Evolutionary conservation across 331 rosid genomes (phyloP), one percentile per base, ranked within the genome.

Genomic region (Arachis monticola): DNA sequence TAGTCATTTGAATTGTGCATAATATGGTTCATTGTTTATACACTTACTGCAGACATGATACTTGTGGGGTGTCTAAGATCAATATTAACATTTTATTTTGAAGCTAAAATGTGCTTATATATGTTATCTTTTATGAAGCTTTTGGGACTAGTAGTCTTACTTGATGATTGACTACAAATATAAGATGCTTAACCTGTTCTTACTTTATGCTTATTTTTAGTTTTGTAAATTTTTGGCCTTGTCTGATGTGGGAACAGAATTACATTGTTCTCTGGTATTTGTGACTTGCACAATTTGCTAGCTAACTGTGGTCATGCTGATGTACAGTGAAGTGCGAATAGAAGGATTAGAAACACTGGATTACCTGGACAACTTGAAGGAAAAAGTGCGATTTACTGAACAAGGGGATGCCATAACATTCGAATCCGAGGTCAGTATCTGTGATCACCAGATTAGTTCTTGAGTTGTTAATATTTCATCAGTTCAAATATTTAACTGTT

Each of bases 261-360:
- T 67, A 48, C 69, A 60, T 60, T 82, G 31, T 38, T 30, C 22
- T 17, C 46, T 63, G 13, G 22, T 53, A 60, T 48, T 53, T 50
- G 27, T 17, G 44, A 51, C 62, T 64, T 74, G 65, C 60, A n/a
- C 55, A 53, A 17, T 64, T 70, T 58, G 64, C 41, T 22, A 58
- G 63, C 74, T 80, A 76, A 66, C 47, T 70, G 51, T 60, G 64
- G 52, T 57, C 44, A 53, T 82, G 51, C 53, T 64, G 67, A 41
- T 78, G 72, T 85, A 14, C 76, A 92, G 96, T 73, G 96, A 90
- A 79, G 98, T 92, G 74, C 88, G 93, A 27, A 84, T 92, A 70
- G 98, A 92, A 87, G 96, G 98, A 72, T 47, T 90, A 56, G 98
- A 90, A 91, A 92, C 96, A 69, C 77, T 80, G 64, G 96, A 92